phyloP scores from a whole-genome alignment of 208 protist genomes.

The Spongospora subterranea region DNA sequence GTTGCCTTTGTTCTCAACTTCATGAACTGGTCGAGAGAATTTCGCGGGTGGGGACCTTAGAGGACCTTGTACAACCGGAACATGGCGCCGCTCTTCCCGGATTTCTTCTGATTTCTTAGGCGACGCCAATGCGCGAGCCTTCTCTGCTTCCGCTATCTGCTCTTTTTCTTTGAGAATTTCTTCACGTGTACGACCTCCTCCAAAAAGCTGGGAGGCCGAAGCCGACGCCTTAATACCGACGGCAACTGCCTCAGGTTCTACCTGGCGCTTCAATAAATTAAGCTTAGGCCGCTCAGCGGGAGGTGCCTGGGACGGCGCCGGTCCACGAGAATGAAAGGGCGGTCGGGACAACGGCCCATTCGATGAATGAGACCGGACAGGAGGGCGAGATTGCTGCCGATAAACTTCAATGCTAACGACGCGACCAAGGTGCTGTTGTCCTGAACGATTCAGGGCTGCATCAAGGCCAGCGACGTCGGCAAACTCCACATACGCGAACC shows the following conservation, averaged over 20 bases:
- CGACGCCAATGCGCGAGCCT: background rate
- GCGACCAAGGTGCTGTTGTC: background rate
- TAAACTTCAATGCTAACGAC: background rate
- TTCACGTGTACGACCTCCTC: background rate
- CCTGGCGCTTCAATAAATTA: background rate
- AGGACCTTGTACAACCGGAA: background rate
- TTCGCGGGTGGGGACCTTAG: background rate
- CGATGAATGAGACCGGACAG: too few relatives aligned
- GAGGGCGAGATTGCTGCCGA: background rate
- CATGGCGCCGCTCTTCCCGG: background rate
- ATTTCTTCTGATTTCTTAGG: background rate
- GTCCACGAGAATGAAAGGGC: background rate
- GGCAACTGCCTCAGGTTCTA: background rate
- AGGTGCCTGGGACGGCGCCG: background rate
- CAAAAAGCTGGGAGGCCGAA: too few relatives aligned
- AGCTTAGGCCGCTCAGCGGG: background rate
- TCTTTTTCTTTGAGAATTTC: background rate
- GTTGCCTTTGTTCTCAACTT: background rate
- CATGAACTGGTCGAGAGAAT: background rate
- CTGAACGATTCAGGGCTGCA: background rate
- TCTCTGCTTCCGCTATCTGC: background rate
- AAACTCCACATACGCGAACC: constrained; percentile 38
- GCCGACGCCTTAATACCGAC: background rate
- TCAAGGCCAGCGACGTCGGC: background rate
- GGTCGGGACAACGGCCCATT: background rate